Evolutionary conservation across 768 basidiomycete species (phyloP).

Genomic region (Leucosporidium creatinivorum): DNA sequence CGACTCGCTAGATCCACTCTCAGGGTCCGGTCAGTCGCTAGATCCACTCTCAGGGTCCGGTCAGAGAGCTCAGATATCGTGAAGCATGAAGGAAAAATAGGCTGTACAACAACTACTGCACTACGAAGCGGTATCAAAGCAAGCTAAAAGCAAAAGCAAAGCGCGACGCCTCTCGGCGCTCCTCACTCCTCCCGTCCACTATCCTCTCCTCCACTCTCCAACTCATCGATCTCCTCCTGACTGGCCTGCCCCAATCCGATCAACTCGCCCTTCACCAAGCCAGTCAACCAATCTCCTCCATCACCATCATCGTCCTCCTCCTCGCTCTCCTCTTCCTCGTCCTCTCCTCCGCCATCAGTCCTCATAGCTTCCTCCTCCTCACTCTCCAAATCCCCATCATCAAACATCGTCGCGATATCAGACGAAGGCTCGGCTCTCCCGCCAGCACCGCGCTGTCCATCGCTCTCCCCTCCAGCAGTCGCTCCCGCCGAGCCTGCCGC

Average conservation of each 20-base stretch:
- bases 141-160: background rate
- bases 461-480: background rate
- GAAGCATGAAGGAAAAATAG: too few species aligned
- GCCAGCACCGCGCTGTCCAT: background rate
- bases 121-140: background rate
- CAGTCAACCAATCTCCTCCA: background rate
- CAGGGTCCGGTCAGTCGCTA: too few species aligned
- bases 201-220: background rate
- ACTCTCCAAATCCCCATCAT: background rate
- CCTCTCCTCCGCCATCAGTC: background rate
- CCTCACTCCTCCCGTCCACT: background rate
- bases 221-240: background rate
- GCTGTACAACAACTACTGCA: too few species aligned
- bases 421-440: too few species aligned
- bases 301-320: background rate
- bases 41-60: too few species aligned
- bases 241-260: background rate
- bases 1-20: too few species aligned
- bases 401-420: background rate
- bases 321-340: background rate
- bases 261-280: background rate
- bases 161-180: background rate
- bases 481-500: background rate
- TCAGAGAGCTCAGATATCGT: too few species aligned
- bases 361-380: background rate